Conservation (phyloP, 192 early-diverging fungal species). For the Coemansia sp. region DNA sequence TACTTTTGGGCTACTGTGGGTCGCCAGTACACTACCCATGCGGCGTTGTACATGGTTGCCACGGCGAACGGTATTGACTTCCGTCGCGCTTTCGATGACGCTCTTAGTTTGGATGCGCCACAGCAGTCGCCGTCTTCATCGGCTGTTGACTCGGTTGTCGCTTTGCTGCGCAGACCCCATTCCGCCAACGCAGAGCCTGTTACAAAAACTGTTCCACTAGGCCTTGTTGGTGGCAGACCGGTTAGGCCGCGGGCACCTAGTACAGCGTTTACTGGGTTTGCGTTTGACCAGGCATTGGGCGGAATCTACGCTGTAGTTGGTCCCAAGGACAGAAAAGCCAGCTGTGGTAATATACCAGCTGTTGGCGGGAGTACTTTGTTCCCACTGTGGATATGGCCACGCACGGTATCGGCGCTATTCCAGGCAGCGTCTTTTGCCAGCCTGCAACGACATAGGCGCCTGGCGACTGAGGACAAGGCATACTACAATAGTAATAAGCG, state of each 20-base stretch:
- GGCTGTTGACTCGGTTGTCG: slow-evolving; percentile 15
- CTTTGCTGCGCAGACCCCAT: slow-evolving; percentile 16
- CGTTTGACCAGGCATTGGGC: slow-evolving; percentile 26
- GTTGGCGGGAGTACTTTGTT: not conserved
- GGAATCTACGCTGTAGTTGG: not conserved
- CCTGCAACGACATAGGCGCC: slow-evolving; percentile 6
- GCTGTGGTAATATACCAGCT: not conserved
- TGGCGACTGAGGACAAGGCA: slow-evolving; percentile 4
- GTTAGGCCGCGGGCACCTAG: not conserved
- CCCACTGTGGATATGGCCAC: slow-evolving; percentile 41
- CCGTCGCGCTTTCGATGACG: slow-evolving; percentile 9
- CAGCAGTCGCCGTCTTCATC: not conserved
- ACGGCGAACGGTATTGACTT: slow-evolving; percentile 20
- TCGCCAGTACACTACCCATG: slow-evolving; percentile 21
- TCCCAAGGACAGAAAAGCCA: not conserved
- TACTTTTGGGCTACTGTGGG: slow-evolving; percentile 32
- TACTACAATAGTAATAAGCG: slow-evolving; percentile 2
- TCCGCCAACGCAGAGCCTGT: not conserved
- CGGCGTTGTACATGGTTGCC: slow-evolving; percentile 20
- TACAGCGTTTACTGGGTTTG: slow-evolving; percentile 34
- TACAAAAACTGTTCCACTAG: not conserved
- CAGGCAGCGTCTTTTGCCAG: slow-evolving; percentile 28
- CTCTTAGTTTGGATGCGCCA: not conserved
- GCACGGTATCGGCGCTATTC: slow-evolving; percentile 19
- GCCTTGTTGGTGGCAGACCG: not conserved